These are phyloP conservation scores for Russula sp. DNA, from an alignment of 768 basidiomycete species.

Conservation along the genomic window DNA sequence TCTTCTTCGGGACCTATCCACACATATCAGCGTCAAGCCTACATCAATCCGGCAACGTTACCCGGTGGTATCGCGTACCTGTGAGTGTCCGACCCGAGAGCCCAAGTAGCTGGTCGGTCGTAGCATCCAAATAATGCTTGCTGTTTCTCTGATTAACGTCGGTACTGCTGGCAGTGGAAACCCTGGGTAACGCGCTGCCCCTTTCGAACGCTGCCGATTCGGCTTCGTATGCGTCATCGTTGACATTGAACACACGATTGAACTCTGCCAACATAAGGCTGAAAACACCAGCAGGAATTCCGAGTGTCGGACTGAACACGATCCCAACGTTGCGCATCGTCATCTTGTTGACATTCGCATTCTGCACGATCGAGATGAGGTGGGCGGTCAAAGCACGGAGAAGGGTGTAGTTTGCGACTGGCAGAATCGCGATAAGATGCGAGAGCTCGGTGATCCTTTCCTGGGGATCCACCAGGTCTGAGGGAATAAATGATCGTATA, in stretches of 20 bases:
- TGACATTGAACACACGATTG: slow-evolving; percentile 89
- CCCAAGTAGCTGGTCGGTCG: slow-evolving; percentile 80
- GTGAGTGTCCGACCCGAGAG: slow-evolving; percentile 64
- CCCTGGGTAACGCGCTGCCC: slow-evolving; percentile 11
- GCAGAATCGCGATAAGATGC: slow-evolving; percentile 79
- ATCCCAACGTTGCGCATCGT: slow-evolving; percentile 98
- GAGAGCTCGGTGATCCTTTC: slow-evolving; percentile 88
- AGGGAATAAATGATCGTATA: slow-evolving; percentile 19
- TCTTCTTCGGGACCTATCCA: slow-evolving; percentile 48
- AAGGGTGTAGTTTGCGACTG: slow-evolving; percentile 89
- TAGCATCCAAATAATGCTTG: slow-evolving; percentile 76
- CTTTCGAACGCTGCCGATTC: slow-evolving; percentile 22
- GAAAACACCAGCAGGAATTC: slow-evolving; percentile 97
- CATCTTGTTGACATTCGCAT: slow-evolving; percentile 93
- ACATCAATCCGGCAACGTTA: slow-evolving; percentile 10
- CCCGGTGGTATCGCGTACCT: slow-evolving; percentile 45
- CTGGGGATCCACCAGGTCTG: slow-evolving; percentile 86
- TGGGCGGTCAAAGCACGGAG: slow-evolving; percentile 93
- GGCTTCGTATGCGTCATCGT: slow-evolving; percentile 38
- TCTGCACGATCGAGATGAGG: slow-evolving; percentile 91
- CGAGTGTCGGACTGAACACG: slow-evolving; percentile 95
- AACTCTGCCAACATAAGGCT: slow-evolving; percentile 93
- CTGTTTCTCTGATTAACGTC: slow-evolving; percentile 71
- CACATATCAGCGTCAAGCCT: slow-evolving; percentile 37
- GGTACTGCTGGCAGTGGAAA: slow-evolving; percentile 29